Percentiles rank a stretch among this genome's conserved stretches.
phyloP scores from a whole-genome alignment of 495 filamentous ascomycete genomes.

The Amorphotheca resinae region DNA sequence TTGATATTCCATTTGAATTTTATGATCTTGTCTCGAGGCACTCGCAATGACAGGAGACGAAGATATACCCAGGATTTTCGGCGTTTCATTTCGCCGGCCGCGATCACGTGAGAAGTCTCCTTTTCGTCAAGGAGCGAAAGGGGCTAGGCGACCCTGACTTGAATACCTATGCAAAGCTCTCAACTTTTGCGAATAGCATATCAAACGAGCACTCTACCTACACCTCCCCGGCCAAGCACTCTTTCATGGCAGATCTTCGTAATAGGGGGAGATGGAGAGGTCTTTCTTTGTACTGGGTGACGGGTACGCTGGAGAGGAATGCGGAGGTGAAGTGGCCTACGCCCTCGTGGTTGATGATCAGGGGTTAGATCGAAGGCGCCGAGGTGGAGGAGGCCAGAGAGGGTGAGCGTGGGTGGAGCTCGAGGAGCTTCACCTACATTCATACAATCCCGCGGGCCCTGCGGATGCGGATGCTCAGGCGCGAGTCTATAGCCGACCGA shows the following conservation, averaged over 20 bases:
- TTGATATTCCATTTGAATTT: too few species aligned
- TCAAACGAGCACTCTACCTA: constrained; percentile 43
- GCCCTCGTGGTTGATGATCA: constrained; percentile 28
- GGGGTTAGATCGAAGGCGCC: constrained; percentile 33
- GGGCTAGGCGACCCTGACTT: too few species aligned
- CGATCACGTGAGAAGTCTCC: constrained; percentile 36
- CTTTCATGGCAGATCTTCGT: constrained; percentile 41
- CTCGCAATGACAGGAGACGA: too few species aligned
- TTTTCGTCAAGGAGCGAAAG: too few species aligned
- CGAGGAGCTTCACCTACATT: constrained; percentile 36
- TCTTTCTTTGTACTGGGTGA: constrained; percentile 25
- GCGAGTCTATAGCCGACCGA: constrained; percentile 47
- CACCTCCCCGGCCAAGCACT: constrained; percentile 39
- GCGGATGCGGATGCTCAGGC: constrained; percentile 44
- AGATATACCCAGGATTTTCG: neutral
- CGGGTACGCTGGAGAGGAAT: constrained; percentile 29
- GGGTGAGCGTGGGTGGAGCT: constrained; percentile 25
- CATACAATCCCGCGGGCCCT: constrained; percentile 37
- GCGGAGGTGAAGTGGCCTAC: constrained; percentile 31
- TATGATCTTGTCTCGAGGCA: too few species aligned
- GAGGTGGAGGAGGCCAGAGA: constrained; percentile 32
- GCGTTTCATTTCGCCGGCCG: constrained; percentile 29
- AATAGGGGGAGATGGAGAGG: constrained; percentile 29
- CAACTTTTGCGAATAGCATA: too few species aligned
- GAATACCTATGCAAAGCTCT: too few species aligned